These are phyloP conservation scores for Rubroshorea leprosula DNA, from an alignment of 345 rosid species.

Conservation along the genomic window DNA sequence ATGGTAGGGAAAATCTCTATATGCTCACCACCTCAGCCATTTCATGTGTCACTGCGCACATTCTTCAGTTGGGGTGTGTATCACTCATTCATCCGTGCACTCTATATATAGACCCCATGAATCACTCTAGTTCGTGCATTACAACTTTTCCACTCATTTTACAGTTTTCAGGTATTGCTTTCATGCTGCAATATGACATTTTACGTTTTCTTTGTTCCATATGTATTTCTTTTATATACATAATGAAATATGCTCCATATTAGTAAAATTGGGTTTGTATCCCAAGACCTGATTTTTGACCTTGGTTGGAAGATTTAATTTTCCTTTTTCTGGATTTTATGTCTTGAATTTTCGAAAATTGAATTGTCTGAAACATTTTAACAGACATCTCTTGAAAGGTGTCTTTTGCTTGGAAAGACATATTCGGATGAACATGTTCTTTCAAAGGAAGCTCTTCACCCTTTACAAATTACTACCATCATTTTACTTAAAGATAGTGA, in stretches of 20 bases:
- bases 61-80: constrained; percentile 2
- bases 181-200: background rate
- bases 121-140: constrained; percentile 14
- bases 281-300: too few species aligned
- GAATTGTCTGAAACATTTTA: too few species aligned
- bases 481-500: constrained; percentile 4
- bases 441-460: too few species aligned
- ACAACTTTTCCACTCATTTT: constrained; percentile 16
- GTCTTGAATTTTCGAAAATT: too few species aligned
- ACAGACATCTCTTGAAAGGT: too few species aligned
- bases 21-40: constrained; percentile 44
- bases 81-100: constrained; percentile 8
- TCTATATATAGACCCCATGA: constrained; percentile 23
- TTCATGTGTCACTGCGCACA: constrained; percentile 2
- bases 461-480: too few species aligned
- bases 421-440: too few species aligned
- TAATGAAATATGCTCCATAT: background rate
- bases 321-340: too few species aligned
- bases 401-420: too few species aligned
- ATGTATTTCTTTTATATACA: background rate
- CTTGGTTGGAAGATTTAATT: too few species aligned
- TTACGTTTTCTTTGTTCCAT: background rate
- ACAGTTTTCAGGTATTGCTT: constrained; percentile 14
- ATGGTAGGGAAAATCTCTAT: constrained; percentile 1
- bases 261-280: too few species aligned